A percentile compares a stretch with the other conserved stretches of the same genome.
phyloP scores from a whole-genome alignment of 129 eudicot genomes.

The Cynara cardunculus region DNA sequence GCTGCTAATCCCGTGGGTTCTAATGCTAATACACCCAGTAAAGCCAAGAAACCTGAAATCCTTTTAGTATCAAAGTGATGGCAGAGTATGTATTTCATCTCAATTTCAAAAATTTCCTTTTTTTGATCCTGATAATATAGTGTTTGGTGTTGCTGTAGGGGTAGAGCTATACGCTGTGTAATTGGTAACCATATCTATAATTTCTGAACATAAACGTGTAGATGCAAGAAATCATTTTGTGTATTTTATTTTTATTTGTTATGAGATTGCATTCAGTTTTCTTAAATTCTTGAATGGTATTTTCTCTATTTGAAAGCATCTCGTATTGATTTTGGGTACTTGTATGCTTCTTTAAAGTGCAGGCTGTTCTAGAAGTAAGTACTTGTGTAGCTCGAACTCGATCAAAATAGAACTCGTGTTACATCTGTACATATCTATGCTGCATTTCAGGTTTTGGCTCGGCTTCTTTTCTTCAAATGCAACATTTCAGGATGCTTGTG shows the following conservation, averaged over 20 bases:
- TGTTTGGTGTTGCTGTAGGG: conserved; percentile 30
- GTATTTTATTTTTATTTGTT: conserved; percentile 20
- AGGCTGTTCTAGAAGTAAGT: background rate
- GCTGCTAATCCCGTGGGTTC: conserved; percentile 43
- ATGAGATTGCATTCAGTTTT: conserved; percentile 15
- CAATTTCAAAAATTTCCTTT: conserved; percentile 10
- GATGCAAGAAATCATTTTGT: conserved; percentile 22
- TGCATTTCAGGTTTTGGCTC: background rate
- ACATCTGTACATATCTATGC: background rate
- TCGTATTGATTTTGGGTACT: background rate
- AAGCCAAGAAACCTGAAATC: conserved; percentile 89
- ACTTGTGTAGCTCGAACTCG: background rate
- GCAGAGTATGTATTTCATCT: conserved; percentile 31
- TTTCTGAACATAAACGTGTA: conserved; percentile 23
- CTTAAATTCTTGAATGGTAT: background rate
- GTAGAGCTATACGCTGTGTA: conserved; percentile 30
- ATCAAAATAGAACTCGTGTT: background rate
- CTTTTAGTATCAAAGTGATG: conserved; percentile 81
- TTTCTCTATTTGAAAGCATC: background rate
- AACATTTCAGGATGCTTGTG: background rate
- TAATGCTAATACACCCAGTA: conserved; percentile 76
- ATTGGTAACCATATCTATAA: conserved; percentile 24
- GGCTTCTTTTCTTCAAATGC: background rate
- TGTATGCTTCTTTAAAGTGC: background rate
- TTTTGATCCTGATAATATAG: conserved; percentile 15